A percentile compares a stretch with the other conserved stretches of the same genome.
Evolutionary conservation across 1,284 basidiomycete species (phyloP).

Genomic region (Leccinum pachyderme): DNA sequence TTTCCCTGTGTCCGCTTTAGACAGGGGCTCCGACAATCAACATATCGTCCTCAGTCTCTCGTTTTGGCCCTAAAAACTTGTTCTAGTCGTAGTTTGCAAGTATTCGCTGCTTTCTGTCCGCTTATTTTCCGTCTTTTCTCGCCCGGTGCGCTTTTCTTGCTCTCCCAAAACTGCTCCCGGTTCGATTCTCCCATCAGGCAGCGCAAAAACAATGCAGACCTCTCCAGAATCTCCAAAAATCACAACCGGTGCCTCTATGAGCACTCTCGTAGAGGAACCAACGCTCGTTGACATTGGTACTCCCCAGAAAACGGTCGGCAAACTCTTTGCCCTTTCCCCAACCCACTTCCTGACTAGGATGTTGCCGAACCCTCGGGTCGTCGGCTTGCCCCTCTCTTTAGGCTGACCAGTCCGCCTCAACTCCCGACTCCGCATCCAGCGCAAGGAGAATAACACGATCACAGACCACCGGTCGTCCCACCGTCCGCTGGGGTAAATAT

Average conservation of each 20-base stretch:
- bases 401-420: slow-evolving; percentile 21
- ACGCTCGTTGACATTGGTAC: slow-evolving; percentile 30
- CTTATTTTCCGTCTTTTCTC: slow-evolving; percentile 3
- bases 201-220: slow-evolving; percentile 33
- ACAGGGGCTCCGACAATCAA: slow-evolving; percentile 39
- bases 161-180: slow-evolving; percentile 1
- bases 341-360: slow-evolving; percentile 26
- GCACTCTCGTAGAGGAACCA: slow-evolving; percentile 16
- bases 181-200: slow-evolving; percentile 33
- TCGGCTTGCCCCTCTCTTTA: slow-evolving; percentile 22
- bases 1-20: slow-evolving; percentile 36
- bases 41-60: slow-evolving; percentile 27
- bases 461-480: slow-evolving; percentile 34
- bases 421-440: slow-evolving; percentile 26
- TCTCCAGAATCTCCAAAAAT: slow-evolving; percentile 27
- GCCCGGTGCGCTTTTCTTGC: slow-evolving; percentile 14
- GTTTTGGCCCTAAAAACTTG: slow-evolving; percentile 18
- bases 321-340: slow-evolving; percentile 32
- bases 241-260: slow-evolving; percentile 8
- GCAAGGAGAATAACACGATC: slow-evolving; percentile 33
- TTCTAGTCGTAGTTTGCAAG: slow-evolving; percentile 6
- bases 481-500: slow-evolving; percentile 35
- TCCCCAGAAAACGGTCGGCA: slow-evolving; percentile 32
- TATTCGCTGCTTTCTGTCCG: not conserved
- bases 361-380: slow-evolving; percentile 31